These are phyloP conservation scores for Pycnococcus provasolii DNA, from an alignment of 139 green algal genomes.

Conservation along the genomic window DNA sequence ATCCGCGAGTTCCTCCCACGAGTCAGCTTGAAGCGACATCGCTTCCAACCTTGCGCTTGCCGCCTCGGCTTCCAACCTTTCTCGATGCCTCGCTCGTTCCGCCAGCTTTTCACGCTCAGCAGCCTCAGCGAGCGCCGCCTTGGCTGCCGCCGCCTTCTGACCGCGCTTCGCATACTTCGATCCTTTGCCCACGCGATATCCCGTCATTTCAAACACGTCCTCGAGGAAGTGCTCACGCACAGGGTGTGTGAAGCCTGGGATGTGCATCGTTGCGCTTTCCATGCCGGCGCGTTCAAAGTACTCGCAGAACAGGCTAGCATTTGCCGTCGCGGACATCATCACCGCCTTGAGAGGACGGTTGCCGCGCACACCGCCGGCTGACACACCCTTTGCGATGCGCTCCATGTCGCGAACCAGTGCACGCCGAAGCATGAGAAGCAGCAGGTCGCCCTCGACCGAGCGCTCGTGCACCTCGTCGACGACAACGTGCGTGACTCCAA, in stretches of 20 bases:
- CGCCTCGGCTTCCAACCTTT: too few relatives aligned
- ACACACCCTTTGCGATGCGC: too few relatives aligned
- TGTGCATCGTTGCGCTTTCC: not conserved
- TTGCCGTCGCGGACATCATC: conserved; percentile 83
- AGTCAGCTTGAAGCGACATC: too few relatives aligned
- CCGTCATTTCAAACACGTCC: conserved; percentile 57
- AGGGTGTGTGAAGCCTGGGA: conserved; percentile 56
- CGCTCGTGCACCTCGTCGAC: conserved; percentile 88
- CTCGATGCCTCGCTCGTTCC: too few relatives aligned
- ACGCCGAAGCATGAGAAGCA: conserved; percentile 61
- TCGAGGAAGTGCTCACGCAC: conserved; percentile 77
- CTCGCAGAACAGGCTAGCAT: conserved; percentile 85
- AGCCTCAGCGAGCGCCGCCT: not conserved
- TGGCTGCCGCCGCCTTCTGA: not conserved
- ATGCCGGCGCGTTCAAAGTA: conserved; percentile 76
- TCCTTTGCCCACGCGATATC: conserved; percentile 6
- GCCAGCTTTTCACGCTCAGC: too few relatives aligned
- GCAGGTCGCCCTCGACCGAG: conserved; percentile 60
- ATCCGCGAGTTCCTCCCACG: too few relatives aligned
- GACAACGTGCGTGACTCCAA: conserved; percentile 56
- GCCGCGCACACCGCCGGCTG: too few relatives aligned
- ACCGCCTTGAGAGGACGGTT: conserved; percentile 47
- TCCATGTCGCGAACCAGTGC: too few relatives aligned
- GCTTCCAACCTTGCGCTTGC: too few relatives aligned
- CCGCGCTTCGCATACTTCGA: conserved; percentile 3